phyloP scores from a whole-genome alignment of 768 basidiomycete genomes.

The Calocera viscosa region DNA sequence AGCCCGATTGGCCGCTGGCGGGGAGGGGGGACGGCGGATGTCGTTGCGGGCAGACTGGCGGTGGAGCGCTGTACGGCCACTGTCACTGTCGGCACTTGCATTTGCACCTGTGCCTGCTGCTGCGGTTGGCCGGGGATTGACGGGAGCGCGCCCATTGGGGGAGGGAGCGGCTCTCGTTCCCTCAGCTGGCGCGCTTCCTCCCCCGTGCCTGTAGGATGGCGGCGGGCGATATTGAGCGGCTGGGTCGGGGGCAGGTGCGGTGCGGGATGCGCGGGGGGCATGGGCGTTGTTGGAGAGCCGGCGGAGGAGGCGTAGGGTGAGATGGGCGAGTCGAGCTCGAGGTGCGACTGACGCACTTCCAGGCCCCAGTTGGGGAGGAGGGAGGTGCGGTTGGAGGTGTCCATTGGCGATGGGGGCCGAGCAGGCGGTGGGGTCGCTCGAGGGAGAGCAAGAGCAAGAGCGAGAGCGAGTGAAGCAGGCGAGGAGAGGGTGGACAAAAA shows the following conservation, averaged over 20 bases:
- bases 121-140: background rate
- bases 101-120: too few species aligned
- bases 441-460: too few species aligned
- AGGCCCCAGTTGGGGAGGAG: background rate
- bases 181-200: background rate
- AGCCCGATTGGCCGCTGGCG: background rate
- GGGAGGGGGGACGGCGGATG: background rate
- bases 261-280: slow-evolving; percentile 17
- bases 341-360: background rate
- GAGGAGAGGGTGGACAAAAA: too few species aligned
- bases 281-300: slow-evolving; percentile 8
- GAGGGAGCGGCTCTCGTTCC: background rate
- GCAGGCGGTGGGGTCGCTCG: too few species aligned
- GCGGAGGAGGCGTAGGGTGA: slow-evolving; percentile 4
- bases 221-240: slow-evolving; percentile 4
- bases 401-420: background rate
- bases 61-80: background rate
- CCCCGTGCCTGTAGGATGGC: too few species aligned
- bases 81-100: too few species aligned
- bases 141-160: background rate
- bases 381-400: background rate
- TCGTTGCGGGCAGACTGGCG: background rate
- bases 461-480: too few species aligned
- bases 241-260: slow-evolving; percentile 13
- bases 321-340: slow-evolving; percentile 12